A percentile compares a stretch with the other conserved stretches of the same genome.
These are phyloP conservation scores for Exidia glandulosa DNA, from an alignment of 768 basidiomycete genomes.

Conservation along the genomic window DNA sequence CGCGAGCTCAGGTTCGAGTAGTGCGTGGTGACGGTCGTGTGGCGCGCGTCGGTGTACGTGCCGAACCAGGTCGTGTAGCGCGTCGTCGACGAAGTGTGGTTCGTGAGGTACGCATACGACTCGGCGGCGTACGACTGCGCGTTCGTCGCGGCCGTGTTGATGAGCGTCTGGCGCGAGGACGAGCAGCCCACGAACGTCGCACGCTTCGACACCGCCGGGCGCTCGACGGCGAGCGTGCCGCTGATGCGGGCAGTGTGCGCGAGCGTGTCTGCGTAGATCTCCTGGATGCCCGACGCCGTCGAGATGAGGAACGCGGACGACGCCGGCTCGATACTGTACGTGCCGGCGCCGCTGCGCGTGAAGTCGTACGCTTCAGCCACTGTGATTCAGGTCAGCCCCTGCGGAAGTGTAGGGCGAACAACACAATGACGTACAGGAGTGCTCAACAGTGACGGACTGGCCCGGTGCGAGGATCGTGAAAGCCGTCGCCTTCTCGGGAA, in stretches of 20 bases:
- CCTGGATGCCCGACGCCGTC: constrained; percentile 17
- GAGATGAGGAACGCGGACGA: constrained; percentile 32
- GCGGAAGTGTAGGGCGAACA: background rate
- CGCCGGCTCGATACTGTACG: constrained; percentile 31
- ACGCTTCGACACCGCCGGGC: constrained; percentile 19
- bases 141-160: constrained; percentile 25
- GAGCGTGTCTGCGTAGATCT: constrained; percentile 21
- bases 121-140: background rate
- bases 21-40: background rate
- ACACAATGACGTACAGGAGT: constrained; percentile 1
- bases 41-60: constrained; percentile 19
- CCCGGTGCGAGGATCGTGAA: constrained; percentile 26
- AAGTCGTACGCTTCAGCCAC: constrained; percentile 40
- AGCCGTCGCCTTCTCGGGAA: constrained; percentile 15
- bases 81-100: constrained; percentile 24
- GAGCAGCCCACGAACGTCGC: constrained; percentile 30
- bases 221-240: background rate
- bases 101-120: constrained; percentile 25
- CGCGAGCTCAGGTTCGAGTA: background rate
- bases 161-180: constrained; percentile 20
- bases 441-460: constrained; percentile 7
- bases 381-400: constrained; percentile 8
- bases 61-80: constrained; percentile 47
- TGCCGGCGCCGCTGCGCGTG: constrained; percentile 26
- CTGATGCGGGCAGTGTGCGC: constrained; percentile 12